Percentiles rank a stretch among this genome's conserved stretches.
Evolutionary conservation across 306 rosid species (phyloP).

Genomic region (Begonia loranthoides): DNA sequence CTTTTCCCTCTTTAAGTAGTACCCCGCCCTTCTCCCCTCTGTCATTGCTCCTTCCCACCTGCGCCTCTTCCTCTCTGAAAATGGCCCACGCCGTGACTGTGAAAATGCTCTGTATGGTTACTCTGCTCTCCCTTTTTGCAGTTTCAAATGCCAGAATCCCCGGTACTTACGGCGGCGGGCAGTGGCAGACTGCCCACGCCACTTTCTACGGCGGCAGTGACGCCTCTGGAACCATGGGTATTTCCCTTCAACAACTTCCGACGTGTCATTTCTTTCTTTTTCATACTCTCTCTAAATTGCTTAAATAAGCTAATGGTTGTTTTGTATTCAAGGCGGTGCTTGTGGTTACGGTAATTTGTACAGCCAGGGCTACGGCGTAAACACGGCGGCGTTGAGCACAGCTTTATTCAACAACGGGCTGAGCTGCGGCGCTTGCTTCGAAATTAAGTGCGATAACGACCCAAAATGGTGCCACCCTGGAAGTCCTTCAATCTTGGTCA

Average conservation of each 20-base stretch:
- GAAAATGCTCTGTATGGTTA: neutral
- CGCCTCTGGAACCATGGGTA: conserved; percentile 1
- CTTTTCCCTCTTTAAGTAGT: neutral
- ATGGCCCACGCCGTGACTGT: neutral
- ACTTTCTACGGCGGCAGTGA: conserved; percentile 1
- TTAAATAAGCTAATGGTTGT: neutral
- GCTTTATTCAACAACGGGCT: neutral
- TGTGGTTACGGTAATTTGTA: neutral
- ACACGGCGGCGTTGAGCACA: conserved; percentile 1
- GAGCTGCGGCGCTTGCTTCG: conserved; percentile 1
- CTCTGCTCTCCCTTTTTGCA: neutral
- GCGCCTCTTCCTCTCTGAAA: neutral
- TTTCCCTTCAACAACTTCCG: neutral
- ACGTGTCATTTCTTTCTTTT: neutral
- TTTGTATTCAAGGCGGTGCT: neutral
- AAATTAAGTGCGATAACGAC: neutral
- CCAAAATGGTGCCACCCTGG: conserved; percentile 2
- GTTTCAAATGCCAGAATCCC: neutral
- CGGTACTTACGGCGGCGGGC: neutral
- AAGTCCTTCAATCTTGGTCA: neutral
- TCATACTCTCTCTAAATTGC: neutral
- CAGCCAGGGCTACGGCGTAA: conserved; percentile 1
- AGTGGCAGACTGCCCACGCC: neutral
- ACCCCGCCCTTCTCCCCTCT: neutral
- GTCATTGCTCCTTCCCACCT: neutral